Base-by-base conservation (phyloP, 495 filamentous ascomycete species). In the Aspergillus campestris region DNA sequence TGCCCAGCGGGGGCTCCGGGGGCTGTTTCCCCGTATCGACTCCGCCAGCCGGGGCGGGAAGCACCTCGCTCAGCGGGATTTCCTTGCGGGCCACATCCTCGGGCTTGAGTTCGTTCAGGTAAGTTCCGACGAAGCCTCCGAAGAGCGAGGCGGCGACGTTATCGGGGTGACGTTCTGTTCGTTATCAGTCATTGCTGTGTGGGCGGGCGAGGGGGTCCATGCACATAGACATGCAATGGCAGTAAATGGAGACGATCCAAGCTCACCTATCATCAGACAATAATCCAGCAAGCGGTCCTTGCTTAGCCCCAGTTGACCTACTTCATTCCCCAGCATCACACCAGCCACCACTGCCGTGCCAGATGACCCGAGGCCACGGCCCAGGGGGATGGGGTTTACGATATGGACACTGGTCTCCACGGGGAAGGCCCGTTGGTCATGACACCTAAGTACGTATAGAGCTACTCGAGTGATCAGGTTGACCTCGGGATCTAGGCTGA, bases 91-190 rank as follows among this genome's bases (percentile, higher is more conserved):
- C 84, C 45, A 83, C 84, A 53, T 96, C 89, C 62, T 83, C 84
- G 5, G 87, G 84, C 44, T 84, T 78, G 44, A 97, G 75, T 44
- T 94, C 89, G 64, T 89, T 94, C 37, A 96, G 75, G 52, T 96
- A 96, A 7, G 89, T 94, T 28, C 92, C 92, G 11, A 96, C 86
- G 58, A 98, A 95, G n/a, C 92, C 92, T 37, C 92, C 92, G 58
- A 89, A 95, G 27, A 95, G 76, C 1, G 91, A 89, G 0, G 92
- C 92, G 48, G 87, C 94, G 30, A 98, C 87, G 54, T 98, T 97
- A 69, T 98, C 92, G 4, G 92, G 92, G 66, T 98, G 92, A 27
- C 91, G 82, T 65, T 97, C 91, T 77, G 55, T 24, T 24, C 18
- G 18, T 24, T 1, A 4, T 24, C 4, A 24, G 18, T 24, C 18